Base-by-base conservation (phyloP, 371 early-diverging fungal species). In the Cokeromyces recurvatus region DNA sequence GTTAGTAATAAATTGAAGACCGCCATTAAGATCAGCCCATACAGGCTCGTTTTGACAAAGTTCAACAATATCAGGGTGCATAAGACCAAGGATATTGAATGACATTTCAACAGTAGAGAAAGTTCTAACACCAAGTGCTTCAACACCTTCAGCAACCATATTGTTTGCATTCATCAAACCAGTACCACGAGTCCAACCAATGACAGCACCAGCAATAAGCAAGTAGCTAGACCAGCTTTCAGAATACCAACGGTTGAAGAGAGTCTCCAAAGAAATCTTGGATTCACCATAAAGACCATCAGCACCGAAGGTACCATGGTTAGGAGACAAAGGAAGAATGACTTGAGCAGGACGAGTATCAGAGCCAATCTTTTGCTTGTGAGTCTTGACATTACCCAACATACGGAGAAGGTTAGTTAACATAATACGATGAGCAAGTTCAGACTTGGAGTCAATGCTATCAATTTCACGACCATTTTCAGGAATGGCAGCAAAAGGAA, bases 101-200 rank as follows among this genome's bases (percentile, higher is more conserved):
- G 94, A 89, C 93, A 94, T 93, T 67, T 95, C 96, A 52, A 75
- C 76, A 32, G 89, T 63, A 29, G 92, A 87, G 84, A 95, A 96
- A 24, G 96, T 96, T 53, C 94, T 85, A 20, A 91, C 87, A 46
- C 94, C 95, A 21, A 84, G 72, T 49, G 80, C 75, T 66, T 96
- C 96, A 35, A 96, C 79, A 42, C 91, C 90, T 59, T 92, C 87
- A 21, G 94, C 89, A 38, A 93, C 84, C 42, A 90, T 79, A 74
- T 94, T 93, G 78, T 94, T 95, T 47, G 79, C 79, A 37, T 79
- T 79, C 95, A 95, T 95, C 59, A 95, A 75, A 36, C 94, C 94
- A 32, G 96, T 96, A 51, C 96, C 94, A 58, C 95, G 87, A 27
- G 96, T 96, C 95, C 96, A 96, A 17, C 96, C 96, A 62, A 96